Base-by-base conservation (phyloP, 2,329 filamentous ascomycete species). In the Tolypocladium cylindrosporum region DNA sequence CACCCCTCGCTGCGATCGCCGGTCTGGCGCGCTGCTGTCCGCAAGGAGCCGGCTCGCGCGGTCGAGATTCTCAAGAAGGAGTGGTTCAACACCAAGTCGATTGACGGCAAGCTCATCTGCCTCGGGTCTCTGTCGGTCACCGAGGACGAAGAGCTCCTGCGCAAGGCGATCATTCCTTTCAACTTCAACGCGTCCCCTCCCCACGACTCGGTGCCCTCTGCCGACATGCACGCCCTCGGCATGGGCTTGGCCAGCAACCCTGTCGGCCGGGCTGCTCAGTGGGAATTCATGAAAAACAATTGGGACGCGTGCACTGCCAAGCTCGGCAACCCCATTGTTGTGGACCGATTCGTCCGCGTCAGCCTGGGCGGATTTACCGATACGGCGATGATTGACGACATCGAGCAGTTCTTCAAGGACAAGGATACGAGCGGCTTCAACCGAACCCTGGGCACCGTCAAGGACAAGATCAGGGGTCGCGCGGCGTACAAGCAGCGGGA, bases 51-150 rank as follows among this genome's bases (percentile, higher is more conserved):
- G 8, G 84, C 84, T 9, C 80, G 82, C 56, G 77, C 85, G 19
- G 90, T 91, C 63, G 81, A 88, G 36, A 81, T 86, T 9, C 81
- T 99, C 57, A 91, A 93, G 77, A 84, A 90, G 57, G 92, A 97
- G 71, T 97, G 90, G 80, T 80, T 85, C 62, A 86, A 79, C 55
- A 94, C 91, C 14, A 87, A 88, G 56, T 90, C 91, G 9, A 86
- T 97, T 42, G 94, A 97, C 67, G 92, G 91, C 66, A 95, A 92
- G 73, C 91, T 96, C 64, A 89, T 96, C 62, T 88, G 85, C 63
- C 82, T 97, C 3, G 78, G 82, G 42, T 84, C 89, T 4, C 81
- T 99, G 51, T 91, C 91, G 40, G 84, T 86, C 43, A 85, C 89
- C 24, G 86, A 87, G 65, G 84, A 90, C 57, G 69, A 74, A 13